These are phyloP conservation scores for Nicotiana benthamiana DNA, from an alignment of 257 asterid genomes.

Conservation along the genomic window DNA sequence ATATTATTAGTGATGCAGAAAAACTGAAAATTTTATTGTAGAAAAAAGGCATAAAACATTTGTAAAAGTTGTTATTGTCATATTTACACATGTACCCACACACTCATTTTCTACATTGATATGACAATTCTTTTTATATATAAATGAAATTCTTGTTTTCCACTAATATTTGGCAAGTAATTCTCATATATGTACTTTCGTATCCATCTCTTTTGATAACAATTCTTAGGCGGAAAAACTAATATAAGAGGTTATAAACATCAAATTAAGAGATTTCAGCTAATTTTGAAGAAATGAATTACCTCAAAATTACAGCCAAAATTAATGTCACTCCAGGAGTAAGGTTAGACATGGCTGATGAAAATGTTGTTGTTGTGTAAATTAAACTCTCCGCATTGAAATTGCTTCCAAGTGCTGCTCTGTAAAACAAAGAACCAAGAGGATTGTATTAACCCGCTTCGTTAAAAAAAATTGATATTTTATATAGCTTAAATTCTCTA, in stretches of 20 bases:
- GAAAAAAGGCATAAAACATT: too few species aligned
- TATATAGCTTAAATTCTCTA: too few species aligned
- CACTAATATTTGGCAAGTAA: neutral
- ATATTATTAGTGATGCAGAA: too few species aligned
- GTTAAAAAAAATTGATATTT: too few species aligned
- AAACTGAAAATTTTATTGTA: too few species aligned
- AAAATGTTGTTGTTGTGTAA: slow-evolving; percentile 49
- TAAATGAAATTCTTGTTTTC: too few species aligned
- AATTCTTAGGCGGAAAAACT: neutral
- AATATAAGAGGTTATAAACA: neutral
- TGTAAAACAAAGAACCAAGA: slow-evolving; percentile 18
- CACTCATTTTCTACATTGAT: too few species aligned
- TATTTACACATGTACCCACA: too few species aligned
- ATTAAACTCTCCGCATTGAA: slow-evolving; percentile 41
- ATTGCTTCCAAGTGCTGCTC: slow-evolving; percentile 60
- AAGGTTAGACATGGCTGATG: slow-evolving; percentile 48
- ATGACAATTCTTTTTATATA: too few species aligned
- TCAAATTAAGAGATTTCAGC: neutral
- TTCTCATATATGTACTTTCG: neutral
- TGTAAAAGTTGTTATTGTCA: too few species aligned
- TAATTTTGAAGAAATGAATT: neutral
- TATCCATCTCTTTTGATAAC: neutral
- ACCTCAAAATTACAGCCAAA: slow-evolving; percentile 42
- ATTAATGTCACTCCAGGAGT: slow-evolving; percentile 53
- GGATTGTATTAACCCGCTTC: too few species aligned